A percentile compares a stretch with the other conserved stretches of the same genome.
Evolutionary conservation across 805 yeast species (phyloP).

Genomic region (Lipomyces starkeyi): DNA sequence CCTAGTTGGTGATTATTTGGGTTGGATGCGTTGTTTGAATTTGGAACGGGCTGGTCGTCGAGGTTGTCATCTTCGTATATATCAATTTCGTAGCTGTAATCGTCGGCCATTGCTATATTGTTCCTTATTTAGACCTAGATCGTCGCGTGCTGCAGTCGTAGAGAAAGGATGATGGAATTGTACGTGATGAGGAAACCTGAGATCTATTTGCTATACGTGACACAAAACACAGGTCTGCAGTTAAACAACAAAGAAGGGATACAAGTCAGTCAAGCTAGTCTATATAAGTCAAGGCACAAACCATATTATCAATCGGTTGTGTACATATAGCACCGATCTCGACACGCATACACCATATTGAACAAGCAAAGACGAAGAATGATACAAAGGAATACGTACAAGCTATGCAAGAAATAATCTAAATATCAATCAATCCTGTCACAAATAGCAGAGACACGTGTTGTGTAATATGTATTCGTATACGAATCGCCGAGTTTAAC

Average conservation of each 20-base stretch:
- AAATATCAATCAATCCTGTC: conserved; percentile 2
- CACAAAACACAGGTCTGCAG: conserved; percentile 1
- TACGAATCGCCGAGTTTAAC: neutral
- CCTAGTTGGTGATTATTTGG: neutral
- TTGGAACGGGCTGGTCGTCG: conserved; percentile 18
- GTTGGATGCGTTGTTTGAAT: conserved; percentile 5
- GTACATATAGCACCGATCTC: conserved; percentile 1
- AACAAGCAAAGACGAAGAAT: neutral
- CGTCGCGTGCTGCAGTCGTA: neutral
- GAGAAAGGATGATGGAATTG: neutral
- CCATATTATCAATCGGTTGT: neutral
- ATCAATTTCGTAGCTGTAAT: conserved; percentile 36
- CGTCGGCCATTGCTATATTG: conserved; percentile 32
- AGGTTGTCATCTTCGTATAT: conserved; percentile 35
- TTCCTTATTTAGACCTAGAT: neutral
- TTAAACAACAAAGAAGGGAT: neutral
- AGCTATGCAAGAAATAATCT: neutral
- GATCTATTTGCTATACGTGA: conserved; percentile 4
- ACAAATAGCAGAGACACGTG: conserved; percentile 4
- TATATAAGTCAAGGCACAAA: neutral
- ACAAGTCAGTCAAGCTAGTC: conserved; percentile 5
- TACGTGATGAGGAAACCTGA: neutral
- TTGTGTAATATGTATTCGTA: neutral
- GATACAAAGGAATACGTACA: conserved; percentile 3
- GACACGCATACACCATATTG: neutral